A percentile compares a stretch with the other conserved stretches of the same genome.
These are phyloP conservation scores for Acaromyces ingoldii DNA, from an alignment of 1,284 basidiomycete species.

Conservation along the genomic window DNA sequence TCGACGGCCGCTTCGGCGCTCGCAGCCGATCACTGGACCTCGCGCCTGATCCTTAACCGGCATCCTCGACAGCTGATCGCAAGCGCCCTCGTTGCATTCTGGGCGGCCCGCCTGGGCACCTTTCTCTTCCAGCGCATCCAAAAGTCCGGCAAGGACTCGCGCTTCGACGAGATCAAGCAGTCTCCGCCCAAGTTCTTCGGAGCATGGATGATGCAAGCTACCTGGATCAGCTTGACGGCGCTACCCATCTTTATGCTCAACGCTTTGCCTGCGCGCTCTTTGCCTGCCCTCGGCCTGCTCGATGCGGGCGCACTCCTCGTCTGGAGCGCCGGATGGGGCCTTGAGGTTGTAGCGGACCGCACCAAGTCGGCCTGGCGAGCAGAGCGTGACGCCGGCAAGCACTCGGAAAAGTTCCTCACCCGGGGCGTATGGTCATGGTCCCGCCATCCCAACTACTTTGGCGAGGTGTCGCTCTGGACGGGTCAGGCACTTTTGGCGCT, in stretches of 20 bases:
- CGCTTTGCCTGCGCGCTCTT: slow-evolving; percentile 59
- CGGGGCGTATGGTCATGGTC: slow-evolving; percentile 67
- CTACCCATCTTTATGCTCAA: slow-evolving; percentile 58
- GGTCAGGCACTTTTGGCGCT: slow-evolving; percentile 64
- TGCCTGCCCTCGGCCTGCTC: slow-evolving; percentile 60
- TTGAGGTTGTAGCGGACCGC: slow-evolving; percentile 55
- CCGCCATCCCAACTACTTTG: slow-evolving; percentile 74
- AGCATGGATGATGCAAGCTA: slow-evolving; percentile 71
- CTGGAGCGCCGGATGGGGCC: slow-evolving; percentile 54
- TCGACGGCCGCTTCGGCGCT: too few relatives aligned
- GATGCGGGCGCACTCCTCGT: slow-evolving; percentile 63
- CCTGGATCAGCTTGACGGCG: slow-evolving; percentile 67
- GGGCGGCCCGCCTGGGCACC: slow-evolving; percentile 63
- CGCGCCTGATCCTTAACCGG: not conserved
- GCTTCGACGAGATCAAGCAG: slow-evolving; percentile 68
- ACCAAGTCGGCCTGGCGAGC: slow-evolving; percentile 70
- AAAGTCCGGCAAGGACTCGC: slow-evolving; percentile 60
- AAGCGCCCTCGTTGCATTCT: slow-evolving; percentile 59
- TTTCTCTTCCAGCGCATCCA: slow-evolving; percentile 61
- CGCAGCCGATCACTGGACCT: not conserved
- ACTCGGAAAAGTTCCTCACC: slow-evolving; percentile 70
- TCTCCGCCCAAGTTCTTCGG: slow-evolving; percentile 61
- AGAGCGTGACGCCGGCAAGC: slow-evolving; percentile 60
- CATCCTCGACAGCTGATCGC: slow-evolving; percentile 61
- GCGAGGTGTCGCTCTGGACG: slow-evolving; percentile 69